Evolutionary conservation across 2,329 filamentous ascomycete species (phyloP).

Genomic region (Coniochaeta prunicola): DNA sequence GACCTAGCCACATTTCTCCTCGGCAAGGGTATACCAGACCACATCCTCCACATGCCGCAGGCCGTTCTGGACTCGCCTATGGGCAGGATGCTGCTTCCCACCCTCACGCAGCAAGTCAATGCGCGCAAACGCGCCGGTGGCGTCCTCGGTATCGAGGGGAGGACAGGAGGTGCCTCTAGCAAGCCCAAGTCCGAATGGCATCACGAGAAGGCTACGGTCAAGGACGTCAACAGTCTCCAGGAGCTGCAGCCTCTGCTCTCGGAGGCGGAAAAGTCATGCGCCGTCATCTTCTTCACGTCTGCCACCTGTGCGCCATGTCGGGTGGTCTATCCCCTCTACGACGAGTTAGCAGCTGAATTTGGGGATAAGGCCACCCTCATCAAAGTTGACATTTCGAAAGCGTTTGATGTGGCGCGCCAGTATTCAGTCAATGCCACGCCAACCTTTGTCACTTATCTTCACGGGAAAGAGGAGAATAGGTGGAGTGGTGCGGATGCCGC

Average conservation of each 20-base stretch:
- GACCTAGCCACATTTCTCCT: constrained; percentile 85
- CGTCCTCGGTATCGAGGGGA: constrained; percentile 42
- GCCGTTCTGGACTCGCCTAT: constrained; percentile 54
- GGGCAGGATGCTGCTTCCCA: constrained; percentile 78
- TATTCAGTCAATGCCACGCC: constrained; percentile 73
- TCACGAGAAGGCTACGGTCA: constrained; percentile 42
- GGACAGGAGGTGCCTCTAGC: constrained; percentile 15
- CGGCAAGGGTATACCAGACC: constrained; percentile 78
- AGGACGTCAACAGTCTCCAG: constrained; percentile 48
- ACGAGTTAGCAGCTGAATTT: constrained; percentile 69
- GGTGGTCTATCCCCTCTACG: constrained; percentile 72
- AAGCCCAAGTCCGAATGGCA: constrained; percentile 18
- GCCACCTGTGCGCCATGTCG: constrained; percentile 82
- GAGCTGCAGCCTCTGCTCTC: constrained; percentile 55
- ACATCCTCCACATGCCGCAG: constrained; percentile 79
- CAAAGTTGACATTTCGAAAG: constrained; percentile 71
- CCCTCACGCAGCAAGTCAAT: constrained; percentile 47
- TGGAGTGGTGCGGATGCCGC: constrained; percentile 73
- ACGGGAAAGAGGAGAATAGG: constrained; percentile 65
- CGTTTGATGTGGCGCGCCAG: constrained; percentile 54
- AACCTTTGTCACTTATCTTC: constrained; percentile 80
- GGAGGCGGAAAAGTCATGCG: constrained; percentile 58
- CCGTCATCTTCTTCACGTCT: constrained; percentile 88
- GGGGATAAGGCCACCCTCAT: constrained; percentile 64
- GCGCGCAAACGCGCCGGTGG: constrained; percentile 41